Evolutionary conservation across 2,329 filamentous ascomycete species (phyloP).

Genomic region (Pezicula carpinea): DNA sequence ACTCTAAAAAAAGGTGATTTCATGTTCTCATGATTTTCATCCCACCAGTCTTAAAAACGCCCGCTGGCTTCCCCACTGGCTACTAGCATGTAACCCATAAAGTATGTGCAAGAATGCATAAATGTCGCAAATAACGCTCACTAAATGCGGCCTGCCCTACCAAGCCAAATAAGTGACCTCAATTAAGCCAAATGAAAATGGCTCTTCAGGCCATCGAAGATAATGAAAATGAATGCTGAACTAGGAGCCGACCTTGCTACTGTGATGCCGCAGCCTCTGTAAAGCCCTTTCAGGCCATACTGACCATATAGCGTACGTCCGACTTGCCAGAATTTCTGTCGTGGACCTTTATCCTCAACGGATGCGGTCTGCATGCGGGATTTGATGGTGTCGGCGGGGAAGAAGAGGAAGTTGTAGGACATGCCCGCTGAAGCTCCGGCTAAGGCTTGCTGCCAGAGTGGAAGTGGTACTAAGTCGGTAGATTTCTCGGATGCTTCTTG

Average conservation of each 20-base stretch:
- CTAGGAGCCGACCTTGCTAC: slow-evolving; percentile 83
- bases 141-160: background rate
- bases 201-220: slow-evolving; percentile 82
- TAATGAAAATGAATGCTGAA: slow-evolving; percentile 96
- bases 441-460: slow-evolving; percentile 80
- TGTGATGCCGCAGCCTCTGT: slow-evolving; percentile 93
- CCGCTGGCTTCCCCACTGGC: background rate
- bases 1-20: background rate
- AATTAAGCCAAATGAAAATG: slow-evolving; percentile 48
- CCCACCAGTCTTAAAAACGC: background rate
- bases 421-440: slow-evolving; percentile 87
- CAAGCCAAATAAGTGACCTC: background rate
- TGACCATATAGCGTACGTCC: slow-evolving; percentile 72
- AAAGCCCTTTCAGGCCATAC: slow-evolving; percentile 78
- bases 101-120: background rate
- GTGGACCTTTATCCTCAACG: slow-evolving; percentile 39
- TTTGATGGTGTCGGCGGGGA: slow-evolving; percentile 96
- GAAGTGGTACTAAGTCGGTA: slow-evolving; percentile 49
- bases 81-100: no score
- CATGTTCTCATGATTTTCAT: background rate
- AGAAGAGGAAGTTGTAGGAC: slow-evolving; percentile 95
- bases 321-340: slow-evolving; percentile 68
- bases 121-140: background rate
- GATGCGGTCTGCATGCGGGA: slow-evolving; percentile 92
- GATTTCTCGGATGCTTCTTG: background rate